phyloP scores from a whole-genome alignment of 768 basidiomycete genomes.

The Termitomyces sp. region DNA sequence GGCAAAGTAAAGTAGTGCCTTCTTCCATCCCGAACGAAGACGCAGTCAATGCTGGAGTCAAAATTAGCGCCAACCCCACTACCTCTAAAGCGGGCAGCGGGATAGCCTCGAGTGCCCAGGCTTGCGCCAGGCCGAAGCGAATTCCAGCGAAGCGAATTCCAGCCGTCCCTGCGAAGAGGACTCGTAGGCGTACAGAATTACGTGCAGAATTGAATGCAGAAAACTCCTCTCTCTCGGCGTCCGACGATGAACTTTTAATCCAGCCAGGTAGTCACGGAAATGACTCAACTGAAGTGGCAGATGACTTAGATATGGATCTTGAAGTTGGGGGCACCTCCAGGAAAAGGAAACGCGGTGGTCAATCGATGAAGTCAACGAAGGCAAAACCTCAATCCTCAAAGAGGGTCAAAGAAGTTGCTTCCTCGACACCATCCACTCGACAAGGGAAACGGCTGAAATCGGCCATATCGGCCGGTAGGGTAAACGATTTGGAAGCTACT shows the following conservation, averaged over 20 bases:
- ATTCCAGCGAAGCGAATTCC: conserved; percentile 2
- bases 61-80: neutral
- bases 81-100: conserved; percentile 3
- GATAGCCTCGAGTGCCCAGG: neutral
- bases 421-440: conserved; percentile 24
- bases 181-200: conserved; percentile 14
- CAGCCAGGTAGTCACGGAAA: conserved; percentile 18
- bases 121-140: conserved; percentile 3
- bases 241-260: conserved; percentile 20
- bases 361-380: conserved; percentile 15
- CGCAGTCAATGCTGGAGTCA: neutral
- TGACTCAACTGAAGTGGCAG: conserved; percentile 33
- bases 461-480: conserved; percentile 19
- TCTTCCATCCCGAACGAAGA: conserved; percentile 60
- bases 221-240: conserved; percentile 13
- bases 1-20: conserved; percentile 38
- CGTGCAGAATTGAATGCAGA: conserved; percentile 16
- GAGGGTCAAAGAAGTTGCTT: conserved; percentile 21
- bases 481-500: conserved; percentile 27
- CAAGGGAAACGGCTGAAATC: conserved; percentile 36
- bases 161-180: neutral
- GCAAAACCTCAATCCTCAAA: conserved; percentile 16
- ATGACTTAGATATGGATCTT: conserved; percentile 33
- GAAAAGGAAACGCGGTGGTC: conserved; percentile 38
- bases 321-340: conserved; percentile 26